Percentiles rank a stretch among this genome's conserved stretches.
These are phyloP conservation scores for Chaetoceros muelleri DNA, from an alignment of 108 stramenopile species.

Conservation along the genomic window DNA sequence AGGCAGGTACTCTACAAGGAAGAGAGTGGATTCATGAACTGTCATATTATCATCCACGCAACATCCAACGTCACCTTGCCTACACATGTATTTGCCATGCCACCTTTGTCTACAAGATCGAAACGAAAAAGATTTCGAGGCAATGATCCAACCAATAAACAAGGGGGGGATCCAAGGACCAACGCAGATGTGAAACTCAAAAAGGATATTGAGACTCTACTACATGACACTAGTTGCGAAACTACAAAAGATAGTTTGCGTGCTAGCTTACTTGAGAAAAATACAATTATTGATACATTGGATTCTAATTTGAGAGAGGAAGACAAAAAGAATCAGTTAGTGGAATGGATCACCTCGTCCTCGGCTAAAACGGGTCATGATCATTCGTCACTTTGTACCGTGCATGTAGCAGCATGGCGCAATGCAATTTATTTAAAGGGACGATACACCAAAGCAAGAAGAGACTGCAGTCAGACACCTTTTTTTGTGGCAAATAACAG, in stretches of 20 bases:
- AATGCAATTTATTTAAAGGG: slow-evolving; percentile 51
- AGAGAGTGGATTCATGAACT: background rate
- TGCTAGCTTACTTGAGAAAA: background rate
- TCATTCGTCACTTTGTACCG: background rate
- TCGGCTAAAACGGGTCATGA: background rate
- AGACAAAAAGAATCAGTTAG: background rate
- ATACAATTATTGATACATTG: background rate
- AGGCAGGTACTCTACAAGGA: background rate
- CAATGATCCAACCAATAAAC: slow-evolving; percentile 42
- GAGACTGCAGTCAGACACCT: slow-evolving; percentile 69
- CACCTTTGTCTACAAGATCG: slow-evolving; percentile 1
- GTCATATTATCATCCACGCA: background rate
- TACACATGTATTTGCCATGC: background rate
- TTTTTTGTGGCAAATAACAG: slow-evolving; percentile 46
- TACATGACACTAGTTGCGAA: background rate
- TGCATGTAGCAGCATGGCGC: slow-evolving; percentile 46
- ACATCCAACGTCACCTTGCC: background rate
- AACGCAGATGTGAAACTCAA: slow-evolving; percentile 40
- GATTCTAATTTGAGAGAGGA: background rate
- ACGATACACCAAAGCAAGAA: slow-evolving; percentile 57
- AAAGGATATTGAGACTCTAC: background rate
- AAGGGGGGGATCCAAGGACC: slow-evolving; percentile 64
- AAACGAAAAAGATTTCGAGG: slow-evolving; percentile 33
- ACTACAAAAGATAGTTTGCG: background rate
- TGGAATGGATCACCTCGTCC: slow-evolving; percentile 6